Evolutionary conservation across 805 yeast genomes (phyloP).

Genomic region (Metschnikowia shivogae): DNA sequence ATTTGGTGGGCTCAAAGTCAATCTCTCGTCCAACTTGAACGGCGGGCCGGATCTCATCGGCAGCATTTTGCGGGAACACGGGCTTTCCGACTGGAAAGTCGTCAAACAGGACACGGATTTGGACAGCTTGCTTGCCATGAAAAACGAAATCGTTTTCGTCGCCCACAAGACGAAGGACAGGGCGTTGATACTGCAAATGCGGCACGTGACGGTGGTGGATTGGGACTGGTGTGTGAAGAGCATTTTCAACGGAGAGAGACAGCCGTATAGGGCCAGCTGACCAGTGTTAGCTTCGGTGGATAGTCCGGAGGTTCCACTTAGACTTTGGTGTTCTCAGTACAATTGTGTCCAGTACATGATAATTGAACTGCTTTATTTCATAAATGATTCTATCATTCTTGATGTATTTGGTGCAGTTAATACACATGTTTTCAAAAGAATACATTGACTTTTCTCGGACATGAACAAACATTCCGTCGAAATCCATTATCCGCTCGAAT

Average conservation of each 20-base stretch:
- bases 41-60: constrained; percentile 58
- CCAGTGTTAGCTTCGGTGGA: too few relatives aligned
- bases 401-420: too few relatives aligned
- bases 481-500: too few relatives aligned
- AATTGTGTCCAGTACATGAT: too few relatives aligned
- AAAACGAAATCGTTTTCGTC: constrained; percentile 21
- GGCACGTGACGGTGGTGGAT: constrained; percentile 40
- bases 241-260: constrained; percentile 36
- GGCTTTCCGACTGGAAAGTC: constrained; percentile 32
- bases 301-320: too few relatives aligned
- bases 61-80: constrained; percentile 59
- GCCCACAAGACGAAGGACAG: constrained; percentile 36
- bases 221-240: constrained; percentile 65
- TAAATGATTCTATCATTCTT: too few relatives aligned
- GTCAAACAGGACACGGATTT: constrained; percentile 19
- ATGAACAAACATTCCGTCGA: too few relatives aligned
- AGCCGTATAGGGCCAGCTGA: constrained; percentile 2
- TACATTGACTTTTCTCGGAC: too few relatives aligned
- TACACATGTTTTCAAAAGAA: too few relatives aligned
- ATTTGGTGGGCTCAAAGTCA: constrained; percentile 48
- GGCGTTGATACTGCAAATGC: constrained; percentile 5
- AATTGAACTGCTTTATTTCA: too few relatives aligned
- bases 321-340: too few relatives aligned
- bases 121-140: constrained; percentile 16
- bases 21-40: constrained; percentile 52